Percentiles rank a stretch among this genome's conserved stretches.
These are phyloP conservation scores for Curvularia eragrostidis DNA, from an alignment of 2,329 filamentous ascomycete species.

Conservation along the genomic window DNA sequence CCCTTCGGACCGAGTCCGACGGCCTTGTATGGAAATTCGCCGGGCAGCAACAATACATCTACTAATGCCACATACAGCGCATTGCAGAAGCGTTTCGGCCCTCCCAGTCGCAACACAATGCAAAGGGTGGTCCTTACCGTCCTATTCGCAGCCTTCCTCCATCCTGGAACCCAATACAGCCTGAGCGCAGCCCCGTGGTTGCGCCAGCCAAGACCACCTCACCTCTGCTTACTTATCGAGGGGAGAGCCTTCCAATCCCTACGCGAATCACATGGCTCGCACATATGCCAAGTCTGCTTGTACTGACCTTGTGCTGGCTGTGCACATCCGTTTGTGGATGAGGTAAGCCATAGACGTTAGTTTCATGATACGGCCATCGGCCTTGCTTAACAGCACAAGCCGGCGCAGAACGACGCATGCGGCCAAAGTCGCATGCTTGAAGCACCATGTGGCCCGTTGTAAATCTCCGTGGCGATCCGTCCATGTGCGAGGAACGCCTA, in stretches of 20 bases:
- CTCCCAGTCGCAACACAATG: not conserved
- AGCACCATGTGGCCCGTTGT: conserved; percentile 13
- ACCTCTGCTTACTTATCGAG: conserved; percentile 9
- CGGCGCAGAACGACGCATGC: conserved; percentile 10
- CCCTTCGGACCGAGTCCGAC: conserved; percentile 15
- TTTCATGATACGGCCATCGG: conserved; percentile 4
- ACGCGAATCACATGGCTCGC: conserved; percentile 1
- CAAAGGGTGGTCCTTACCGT: conserved; percentile 7
- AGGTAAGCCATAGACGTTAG: not conserved
- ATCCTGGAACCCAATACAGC: conserved; percentile 2
- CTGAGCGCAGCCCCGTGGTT: conserved; percentile 5
- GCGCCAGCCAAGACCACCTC: conserved; percentile 7
- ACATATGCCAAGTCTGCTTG: not conserved
- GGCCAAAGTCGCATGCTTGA: conserved; percentile 5
- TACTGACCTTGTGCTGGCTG: not conserved
- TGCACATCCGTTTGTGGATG: not conserved
- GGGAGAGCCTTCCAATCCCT: not conserved
- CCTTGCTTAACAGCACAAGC: conserved; percentile 3
- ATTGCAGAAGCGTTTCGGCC: conserved; percentile 1
- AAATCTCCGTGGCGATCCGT: conserved; percentile 24
- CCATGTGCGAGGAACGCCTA: not conserved
- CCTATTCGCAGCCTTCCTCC: conserved; percentile 3
- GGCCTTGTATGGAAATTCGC: conserved; percentile 1
- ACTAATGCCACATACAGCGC: conserved; percentile 8
- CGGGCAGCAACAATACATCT: not conserved